phyloP scores from a whole-genome alignment of 306 rosid species.

The Sphenostylis stenocarpa region DNA sequence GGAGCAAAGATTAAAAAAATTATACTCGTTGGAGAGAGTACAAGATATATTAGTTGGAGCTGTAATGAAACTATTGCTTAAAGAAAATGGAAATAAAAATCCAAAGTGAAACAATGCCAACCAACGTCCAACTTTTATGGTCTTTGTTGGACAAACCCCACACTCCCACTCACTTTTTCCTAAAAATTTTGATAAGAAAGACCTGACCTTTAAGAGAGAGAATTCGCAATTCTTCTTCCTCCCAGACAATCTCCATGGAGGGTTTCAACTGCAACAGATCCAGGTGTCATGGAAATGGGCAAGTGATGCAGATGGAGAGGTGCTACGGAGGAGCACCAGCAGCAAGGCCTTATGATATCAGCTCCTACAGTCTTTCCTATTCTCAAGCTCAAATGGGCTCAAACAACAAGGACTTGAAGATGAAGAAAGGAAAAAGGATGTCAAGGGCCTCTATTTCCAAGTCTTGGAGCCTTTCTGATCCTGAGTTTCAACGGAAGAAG shows the following conservation, averaged over 20 bases:
- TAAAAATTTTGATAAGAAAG: slow-evolving; percentile 14
- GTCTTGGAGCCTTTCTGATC: slow-evolving; percentile 58
- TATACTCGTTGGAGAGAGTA: no score
- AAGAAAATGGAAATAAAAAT: not conserved
- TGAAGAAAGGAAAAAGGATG: slow-evolving; percentile 67
- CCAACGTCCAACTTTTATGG: slow-evolving; percentile 23
- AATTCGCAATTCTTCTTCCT: not conserved
- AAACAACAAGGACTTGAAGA: slow-evolving; percentile 45
- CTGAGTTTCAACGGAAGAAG: slow-evolving; percentile 86
- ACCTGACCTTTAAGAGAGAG: not conserved
- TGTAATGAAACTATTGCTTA: no score
- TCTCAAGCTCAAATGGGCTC: slow-evolving; percentile 47
- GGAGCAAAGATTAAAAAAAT: no score
- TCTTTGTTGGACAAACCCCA: slow-evolving; percentile 48
- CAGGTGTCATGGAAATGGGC: slow-evolving; percentile 52
- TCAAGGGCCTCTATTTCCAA: slow-evolving; percentile 56
- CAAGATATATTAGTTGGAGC: no score
- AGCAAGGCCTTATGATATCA: slow-evolving; percentile 50
- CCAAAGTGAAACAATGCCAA: slow-evolving; percentile 28
- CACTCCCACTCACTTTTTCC: not conserved
- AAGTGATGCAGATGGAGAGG: slow-evolving; percentile 61
- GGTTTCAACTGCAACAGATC: slow-evolving; percentile 51
- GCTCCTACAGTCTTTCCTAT: slow-evolving; percentile 58
- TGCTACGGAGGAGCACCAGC: slow-evolving; percentile 52
- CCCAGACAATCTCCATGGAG: slow-evolving; percentile 49